Percentiles rank a stretch among this genome's conserved stretches.
Evolutionary conservation across 1,139 yeast genomes (phyloP).

Genomic region (Magnusiomyces ingens): DNA sequence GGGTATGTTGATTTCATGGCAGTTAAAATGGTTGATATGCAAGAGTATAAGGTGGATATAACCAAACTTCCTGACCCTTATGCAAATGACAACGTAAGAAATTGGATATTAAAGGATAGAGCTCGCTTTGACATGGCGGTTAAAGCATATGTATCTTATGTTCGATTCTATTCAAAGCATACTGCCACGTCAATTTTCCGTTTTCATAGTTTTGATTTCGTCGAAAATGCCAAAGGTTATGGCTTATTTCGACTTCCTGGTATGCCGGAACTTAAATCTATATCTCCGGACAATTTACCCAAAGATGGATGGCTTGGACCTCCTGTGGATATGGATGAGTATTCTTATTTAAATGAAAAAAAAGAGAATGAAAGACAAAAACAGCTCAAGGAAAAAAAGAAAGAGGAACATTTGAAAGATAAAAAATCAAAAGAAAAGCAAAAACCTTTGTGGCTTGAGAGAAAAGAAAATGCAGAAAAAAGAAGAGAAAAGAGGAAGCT

Average conservation of each 20-base stretch:
- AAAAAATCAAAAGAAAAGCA: constrained; percentile 36
- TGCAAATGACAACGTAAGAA: constrained; percentile 28
- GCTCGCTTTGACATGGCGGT: constrained; percentile 75
- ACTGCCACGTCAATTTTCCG: constrained; percentile 88
- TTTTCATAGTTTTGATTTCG: constrained; percentile 59
- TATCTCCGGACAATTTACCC: constrained; percentile 38
- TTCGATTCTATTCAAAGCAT: constrained; percentile 81
- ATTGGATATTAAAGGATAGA: constrained; percentile 66
- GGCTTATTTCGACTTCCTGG: constrained; percentile 80
- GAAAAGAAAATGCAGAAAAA: constrained; percentile 56
- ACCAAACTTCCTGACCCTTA: constrained; percentile 17
- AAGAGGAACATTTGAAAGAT: constrained; percentile 52
- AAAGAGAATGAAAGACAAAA: constrained; percentile 61
- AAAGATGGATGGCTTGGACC: constrained; percentile 64
- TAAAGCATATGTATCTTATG: constrained; percentile 74
- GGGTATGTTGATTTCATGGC: constrained; percentile 75
- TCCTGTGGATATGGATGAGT: constrained; percentile 33
- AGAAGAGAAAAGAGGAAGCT: constrained; percentile 57
- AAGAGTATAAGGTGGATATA: constrained; percentile 32
- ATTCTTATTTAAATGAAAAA: constrained; percentile 4
- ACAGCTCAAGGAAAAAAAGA: constrained; percentile 47
- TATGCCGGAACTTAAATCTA: constrained; percentile 79
- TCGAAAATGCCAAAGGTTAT: constrained; percentile 66
- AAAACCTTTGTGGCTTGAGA: constrained; percentile 69
- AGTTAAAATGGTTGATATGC: constrained; percentile 59